phyloP scores from a whole-genome alignment of 208 protist species.

The Willaertia magna region DNA sequence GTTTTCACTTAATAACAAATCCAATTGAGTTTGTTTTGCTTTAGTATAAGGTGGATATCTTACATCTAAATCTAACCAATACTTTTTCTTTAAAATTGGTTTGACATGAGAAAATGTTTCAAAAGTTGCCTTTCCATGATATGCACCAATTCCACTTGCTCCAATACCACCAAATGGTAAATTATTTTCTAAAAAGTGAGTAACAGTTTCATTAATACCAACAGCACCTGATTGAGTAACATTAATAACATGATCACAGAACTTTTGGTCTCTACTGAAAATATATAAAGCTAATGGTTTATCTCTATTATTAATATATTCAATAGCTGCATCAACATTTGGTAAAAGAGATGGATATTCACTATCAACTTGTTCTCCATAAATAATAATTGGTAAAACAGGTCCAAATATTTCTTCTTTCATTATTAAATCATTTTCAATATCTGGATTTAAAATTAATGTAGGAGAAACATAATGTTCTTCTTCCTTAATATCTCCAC shows the following conservation, averaged over 20 bases:
- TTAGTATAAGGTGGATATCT: constrained; percentile 5
- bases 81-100: constrained; percentile 7
- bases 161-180: constrained; percentile 82
- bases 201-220: constrained; percentile 50
- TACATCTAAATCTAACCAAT: not conserved
- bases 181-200: constrained; percentile 30
- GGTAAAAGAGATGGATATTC: not conserved
- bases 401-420: constrained; percentile 82
- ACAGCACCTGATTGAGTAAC: constrained; percentile 41
- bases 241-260: constrained; percentile 31
- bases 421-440: constrained; percentile 36
- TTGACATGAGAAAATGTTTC: constrained; percentile 50
- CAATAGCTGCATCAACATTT: constrained; percentile 39
- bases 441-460: constrained; percentile 33
- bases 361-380: constrained; percentile 10
- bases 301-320: constrained; percentile 39
- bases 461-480: not conserved
- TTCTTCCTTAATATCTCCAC: constrained; percentile 44
- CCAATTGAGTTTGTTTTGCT: not conserved
- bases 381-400: constrained; percentile 55
- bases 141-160: constrained; percentile 58
- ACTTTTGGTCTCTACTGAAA: constrained; percentile 46
- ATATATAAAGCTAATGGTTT: constrained; percentile 75
- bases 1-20: not conserved
- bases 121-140: constrained; percentile 57